Evolutionary conservation across 169 alveolate genomes (phyloP), one percentile per base, ranked within the genome.

Genomic region (Plasmodium billcollinsi): DNA sequence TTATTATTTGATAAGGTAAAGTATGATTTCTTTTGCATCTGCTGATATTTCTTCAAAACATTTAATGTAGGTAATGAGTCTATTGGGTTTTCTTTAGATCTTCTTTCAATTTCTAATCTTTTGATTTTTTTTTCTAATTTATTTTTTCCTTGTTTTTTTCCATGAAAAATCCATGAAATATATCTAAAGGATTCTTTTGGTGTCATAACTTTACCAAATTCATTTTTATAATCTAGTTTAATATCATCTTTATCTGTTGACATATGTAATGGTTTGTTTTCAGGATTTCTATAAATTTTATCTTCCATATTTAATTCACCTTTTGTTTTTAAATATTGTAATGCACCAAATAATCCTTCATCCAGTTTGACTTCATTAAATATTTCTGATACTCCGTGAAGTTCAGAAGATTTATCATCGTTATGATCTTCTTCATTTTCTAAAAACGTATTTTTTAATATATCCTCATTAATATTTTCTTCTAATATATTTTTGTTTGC

Each of bases 101-200:
- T 65, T 47, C 88, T 54, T 85, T 94, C 96, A 50, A 89, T 75
- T 90, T 94, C 96, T 71, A 94, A 89, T 45, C 94, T 89, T 54
- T 86, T 92, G 12, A 88, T 75, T 65, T 78, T 92, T 66, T 91
- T 90, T 67, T 94, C 96, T 65, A 74, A 91, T 88, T 94, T 94
- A 65, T 94, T 94, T 86, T 88, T 92, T 2, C 96, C 94, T 12
- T 94, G 96, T 15, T 76, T 75, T 76, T 94, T 94, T 47, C 96
- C 96, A 71, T 94, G 96, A 89, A 94, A 94, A 52, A 72, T 45
- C 95, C 95, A 94, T 9, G 95, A 94, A 12, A 94, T 86, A 47
- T 92, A 65, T 14, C 94, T 74, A 62, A 94, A 94, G n/a, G 94
- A 94, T 70, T 94, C 96, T 75, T 94, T 94, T 2, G 96, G 96